These are phyloP conservation scores for Nicotiana noctiflora DNA, from an alignment of 257 asterid genomes.

Conservation along the genomic window DNA sequence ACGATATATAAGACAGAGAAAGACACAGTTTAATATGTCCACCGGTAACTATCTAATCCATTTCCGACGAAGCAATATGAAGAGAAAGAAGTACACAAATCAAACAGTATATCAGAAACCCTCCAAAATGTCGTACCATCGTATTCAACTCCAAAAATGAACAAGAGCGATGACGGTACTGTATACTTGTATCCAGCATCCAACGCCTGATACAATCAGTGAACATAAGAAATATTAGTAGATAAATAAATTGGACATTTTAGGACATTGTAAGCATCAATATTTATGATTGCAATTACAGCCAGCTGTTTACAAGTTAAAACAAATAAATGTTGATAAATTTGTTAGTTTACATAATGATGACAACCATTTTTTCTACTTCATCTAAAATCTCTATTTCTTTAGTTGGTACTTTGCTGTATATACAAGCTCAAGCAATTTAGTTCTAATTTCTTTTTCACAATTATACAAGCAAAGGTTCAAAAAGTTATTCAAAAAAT, in stretches of 20 bases:
- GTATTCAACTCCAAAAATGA: slow-evolving; percentile 11
- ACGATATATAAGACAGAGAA: neutral
- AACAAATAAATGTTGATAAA: slow-evolving; percentile 1
- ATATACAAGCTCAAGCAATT: neutral
- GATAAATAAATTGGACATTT: neutral
- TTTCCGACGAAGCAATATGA: slow-evolving; percentile 20
- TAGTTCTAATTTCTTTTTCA: neutral
- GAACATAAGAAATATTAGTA: neutral
- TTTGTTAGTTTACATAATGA: neutral
- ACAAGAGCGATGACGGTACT: neutral
- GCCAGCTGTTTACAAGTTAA: neutral
- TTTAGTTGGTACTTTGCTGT: neutral
- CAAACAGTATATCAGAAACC: slow-evolving; percentile 9
- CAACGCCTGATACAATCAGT: slow-evolving; percentile 17
- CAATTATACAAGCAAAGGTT: neutral
- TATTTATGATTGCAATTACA: neutral
- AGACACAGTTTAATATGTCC: neutral
- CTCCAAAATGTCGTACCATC: slow-evolving; percentile 9
- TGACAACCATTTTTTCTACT: neutral
- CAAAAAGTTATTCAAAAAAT: neutral
- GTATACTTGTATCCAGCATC: neutral
- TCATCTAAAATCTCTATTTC: neutral
- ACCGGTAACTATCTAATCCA: slow-evolving; percentile 25
- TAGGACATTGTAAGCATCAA: neutral
- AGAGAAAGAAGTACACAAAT: slow-evolving; percentile 7